Conservation (phyloP, 208 protist genomes). For the Angomonas deanei region DNA sequence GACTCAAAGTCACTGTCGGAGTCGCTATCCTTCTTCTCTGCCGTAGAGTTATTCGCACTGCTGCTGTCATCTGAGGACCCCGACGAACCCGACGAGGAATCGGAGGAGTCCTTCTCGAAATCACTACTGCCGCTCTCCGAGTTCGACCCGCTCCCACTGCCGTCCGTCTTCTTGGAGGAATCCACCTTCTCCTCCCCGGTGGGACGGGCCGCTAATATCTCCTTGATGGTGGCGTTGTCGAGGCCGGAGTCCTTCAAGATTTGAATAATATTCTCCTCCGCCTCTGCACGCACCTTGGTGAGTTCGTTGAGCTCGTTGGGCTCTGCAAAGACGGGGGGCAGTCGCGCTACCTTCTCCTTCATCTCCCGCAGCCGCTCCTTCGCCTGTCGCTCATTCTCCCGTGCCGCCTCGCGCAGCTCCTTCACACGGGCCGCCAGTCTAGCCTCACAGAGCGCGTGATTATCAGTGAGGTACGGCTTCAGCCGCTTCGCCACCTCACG, state of each 20-base stretch:
- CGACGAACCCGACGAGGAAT: background rate
- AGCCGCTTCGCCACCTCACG: constrained; percentile 60
- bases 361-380: constrained; percentile 60
- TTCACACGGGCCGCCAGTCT: constrained; percentile 57
- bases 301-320: constrained; percentile 58
- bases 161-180: background rate
- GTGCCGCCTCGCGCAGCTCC: constrained; percentile 33
- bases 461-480: constrained; percentile 44
- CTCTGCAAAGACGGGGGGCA: constrained; percentile 82
- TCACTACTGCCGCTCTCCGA: background rate
- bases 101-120: background rate
- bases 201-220: constrained; percentile 28
- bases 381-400: constrained; percentile 44
- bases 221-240: constrained; percentile 42
- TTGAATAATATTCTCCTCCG: constrained; percentile 60
- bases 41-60: background rate
- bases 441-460: constrained; percentile 36
- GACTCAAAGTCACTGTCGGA: constrained; percentile 4
- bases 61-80: background rate
- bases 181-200: background rate
- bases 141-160: background rate
- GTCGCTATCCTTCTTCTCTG: background rate
- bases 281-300: constrained; percentile 49
- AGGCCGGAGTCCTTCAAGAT: constrained; percentile 65
- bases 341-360: constrained; percentile 51